A percentile compares a stretch with the other conserved stretches of the same genome.
Evolutionary conservation across 2,329 filamentous ascomycete genomes (phyloP).

Genomic region (Fusarium devonianum): DNA sequence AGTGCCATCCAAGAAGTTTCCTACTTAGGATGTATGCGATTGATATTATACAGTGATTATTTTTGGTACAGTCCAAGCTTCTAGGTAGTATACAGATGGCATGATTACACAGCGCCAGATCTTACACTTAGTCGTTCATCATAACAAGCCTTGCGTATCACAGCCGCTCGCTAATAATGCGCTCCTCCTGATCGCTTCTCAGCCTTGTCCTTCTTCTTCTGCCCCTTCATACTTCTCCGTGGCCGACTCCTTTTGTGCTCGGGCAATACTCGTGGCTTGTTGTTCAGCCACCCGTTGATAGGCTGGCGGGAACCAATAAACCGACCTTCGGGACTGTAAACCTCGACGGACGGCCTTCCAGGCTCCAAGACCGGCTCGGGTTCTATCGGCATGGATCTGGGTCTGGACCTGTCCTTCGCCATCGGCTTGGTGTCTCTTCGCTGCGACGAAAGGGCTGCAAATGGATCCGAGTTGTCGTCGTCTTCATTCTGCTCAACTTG

Average conservation of each 20-base stretch:
- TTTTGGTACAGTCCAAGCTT: constrained; percentile 20
- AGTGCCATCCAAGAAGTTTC: no score
- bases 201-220: constrained; percentile 52
- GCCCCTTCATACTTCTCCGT: constrained; percentile 73
- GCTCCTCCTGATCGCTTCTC: constrained; percentile 38
- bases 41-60: constrained; percentile 13
- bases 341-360: constrained; percentile 76
- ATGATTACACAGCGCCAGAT: constrained; percentile 21
- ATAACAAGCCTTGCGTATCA: constrained; percentile 12
- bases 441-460: constrained; percentile 38
- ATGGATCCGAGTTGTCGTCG: constrained; percentile 29
- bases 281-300: constrained; percentile 74
- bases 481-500: neutral
- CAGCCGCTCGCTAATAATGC: constrained; percentile 5
- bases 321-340: constrained; percentile 85
- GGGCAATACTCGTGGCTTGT: constrained; percentile 60
- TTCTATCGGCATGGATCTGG: no score
- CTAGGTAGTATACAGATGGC: constrained; percentile 17
- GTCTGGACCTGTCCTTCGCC: constrained; percentile 1
- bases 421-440: constrained; percentile 32
- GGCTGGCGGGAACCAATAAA: constrained; percentile 73
- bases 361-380: constrained; percentile 41
- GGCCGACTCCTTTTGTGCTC: constrained; percentile 64
- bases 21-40: no score
- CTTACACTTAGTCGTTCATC: constrained; percentile 23